Conservation (phyloP, 495 filamentous ascomycete species). For the Venustampulla echinocandica region DNA sequence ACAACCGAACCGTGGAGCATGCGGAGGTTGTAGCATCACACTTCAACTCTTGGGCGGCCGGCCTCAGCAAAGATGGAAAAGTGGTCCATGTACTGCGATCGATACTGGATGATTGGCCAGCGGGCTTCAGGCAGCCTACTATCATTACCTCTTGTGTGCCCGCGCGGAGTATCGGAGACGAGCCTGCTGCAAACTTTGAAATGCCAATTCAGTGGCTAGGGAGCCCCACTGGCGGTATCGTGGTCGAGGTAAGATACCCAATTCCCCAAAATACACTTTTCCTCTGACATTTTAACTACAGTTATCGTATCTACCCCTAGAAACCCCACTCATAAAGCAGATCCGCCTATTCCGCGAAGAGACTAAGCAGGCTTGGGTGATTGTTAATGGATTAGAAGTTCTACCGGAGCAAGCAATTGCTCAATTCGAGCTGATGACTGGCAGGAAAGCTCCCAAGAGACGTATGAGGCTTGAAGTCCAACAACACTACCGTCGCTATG, state of each 20-base stretch:
- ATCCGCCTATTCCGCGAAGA: slow-evolving; percentile 49
- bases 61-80: slow-evolving; percentile 34
- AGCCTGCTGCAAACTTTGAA: slow-evolving; percentile 62
- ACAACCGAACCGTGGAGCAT: slow-evolving; percentile 52
- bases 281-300: slow-evolving; percentile 21
- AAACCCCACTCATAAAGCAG: slow-evolving; percentile 63
- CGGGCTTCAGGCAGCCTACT: slow-evolving; percentile 54
- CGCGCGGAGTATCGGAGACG: slow-evolving; percentile 51
- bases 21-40: slow-evolving; percentile 61
- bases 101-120: slow-evolving; percentile 56
- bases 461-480: slow-evolving; percentile 65
- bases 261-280: neutral
- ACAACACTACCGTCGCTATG: slow-evolving; percentile 36
- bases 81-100: slow-evolving; percentile 54
- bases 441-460: slow-evolving; percentile 65
- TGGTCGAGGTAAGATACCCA: slow-evolving; percentile 51
- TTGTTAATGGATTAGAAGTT: slow-evolving; percentile 73
- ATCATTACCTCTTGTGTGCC: slow-evolving; percentile 72
- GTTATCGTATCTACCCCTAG: slow-evolving; percentile 66
- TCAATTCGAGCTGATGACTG: slow-evolving; percentile 76
- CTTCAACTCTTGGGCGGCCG: slow-evolving; percentile 53
- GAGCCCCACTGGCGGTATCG: slow-evolving; percentile 70
- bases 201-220: slow-evolving; percentile 66
- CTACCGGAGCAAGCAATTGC: slow-evolving; percentile 76
- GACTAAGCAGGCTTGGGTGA: slow-evolving; percentile 59